These are phyloP conservation scores for Suillus paluster DNA, from an alignment of 768 basidiomycete genomes.

Conservation along the genomic window DNA sequence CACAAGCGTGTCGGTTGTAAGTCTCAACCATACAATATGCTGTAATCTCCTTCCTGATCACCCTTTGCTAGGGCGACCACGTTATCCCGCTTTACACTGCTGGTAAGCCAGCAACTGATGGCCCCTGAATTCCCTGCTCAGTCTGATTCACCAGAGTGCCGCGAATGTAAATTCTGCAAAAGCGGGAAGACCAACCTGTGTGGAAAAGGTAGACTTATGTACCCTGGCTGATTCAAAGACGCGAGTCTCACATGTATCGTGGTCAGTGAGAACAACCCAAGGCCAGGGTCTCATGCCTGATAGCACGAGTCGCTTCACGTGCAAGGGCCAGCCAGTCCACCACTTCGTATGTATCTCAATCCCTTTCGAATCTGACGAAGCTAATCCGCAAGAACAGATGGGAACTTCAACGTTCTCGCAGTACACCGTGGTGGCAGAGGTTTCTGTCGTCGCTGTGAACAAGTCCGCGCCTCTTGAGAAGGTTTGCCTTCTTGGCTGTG, in stretches of 20 bases:
- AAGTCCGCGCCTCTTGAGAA: slow-evolving; percentile 88
- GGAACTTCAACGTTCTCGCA: slow-evolving; percentile 99
- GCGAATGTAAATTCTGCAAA: slow-evolving; percentile 98
- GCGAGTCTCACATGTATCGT: slow-evolving; percentile 4
- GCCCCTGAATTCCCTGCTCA: slow-evolving; percentile 5
- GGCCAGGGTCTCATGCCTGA: slow-evolving; percentile 97
- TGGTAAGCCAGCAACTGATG: slow-evolving; percentile 48
- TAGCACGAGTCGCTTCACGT: slow-evolving; percentile 83
- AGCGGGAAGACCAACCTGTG: slow-evolving; percentile 99
- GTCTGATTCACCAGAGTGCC: slow-evolving; percentile 63
- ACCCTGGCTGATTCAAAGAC: background rate
- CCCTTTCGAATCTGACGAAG: background rate
- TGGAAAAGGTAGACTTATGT: slow-evolving; percentile 60
- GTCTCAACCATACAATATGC: slow-evolving; percentile 19
- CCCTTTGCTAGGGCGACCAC: slow-evolving; percentile 75
- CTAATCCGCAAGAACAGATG: slow-evolving; percentile 64
- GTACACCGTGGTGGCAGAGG: slow-evolving; percentile 97
- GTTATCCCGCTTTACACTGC: slow-evolving; percentile 97
- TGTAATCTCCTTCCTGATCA: background rate
- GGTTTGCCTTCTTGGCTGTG: slow-evolving; percentile 95
- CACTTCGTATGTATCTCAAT: slow-evolving; percentile 75
- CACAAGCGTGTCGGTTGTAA: slow-evolving; percentile 66
- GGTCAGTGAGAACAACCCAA: slow-evolving; percentile 85
- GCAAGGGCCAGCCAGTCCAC: slow-evolving; percentile 82
- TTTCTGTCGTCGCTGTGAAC: slow-evolving; percentile 92